Percentiles rank a stretch among this genome's conserved stretches.
Evolutionary conservation across 768 basidiomycete species (phyloP).

Genomic region (Boletus fagicola): DNA sequence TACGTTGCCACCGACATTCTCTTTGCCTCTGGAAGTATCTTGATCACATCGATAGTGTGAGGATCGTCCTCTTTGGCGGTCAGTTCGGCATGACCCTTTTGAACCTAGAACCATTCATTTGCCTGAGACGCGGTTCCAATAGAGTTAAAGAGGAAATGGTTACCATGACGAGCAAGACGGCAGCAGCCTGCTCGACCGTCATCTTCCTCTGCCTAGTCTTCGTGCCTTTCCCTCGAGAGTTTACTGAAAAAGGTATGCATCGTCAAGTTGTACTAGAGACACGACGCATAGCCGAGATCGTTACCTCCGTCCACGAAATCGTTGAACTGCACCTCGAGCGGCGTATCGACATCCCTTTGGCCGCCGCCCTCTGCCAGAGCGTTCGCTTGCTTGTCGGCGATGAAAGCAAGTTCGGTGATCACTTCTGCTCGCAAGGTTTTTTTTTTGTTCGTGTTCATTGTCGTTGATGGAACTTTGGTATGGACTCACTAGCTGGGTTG

Average conservation of each 20-base stretch:
- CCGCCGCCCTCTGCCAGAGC: background rate
- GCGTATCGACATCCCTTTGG: background rate
- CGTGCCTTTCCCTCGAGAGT: slow-evolving; percentile 24
- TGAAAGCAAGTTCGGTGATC: slow-evolving; percentile 28
- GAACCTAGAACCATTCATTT: slow-evolving; percentile 16
- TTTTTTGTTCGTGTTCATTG: background rate
- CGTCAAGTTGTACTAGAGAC: background rate
- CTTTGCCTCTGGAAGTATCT: slow-evolving; percentile 25
- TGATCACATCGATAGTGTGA: slow-evolving; percentile 21
- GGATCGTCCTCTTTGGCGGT: slow-evolving; percentile 14
- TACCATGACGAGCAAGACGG: slow-evolving; percentile 26
- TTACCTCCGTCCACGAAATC: slow-evolving; percentile 31
- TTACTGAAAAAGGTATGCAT: slow-evolving; percentile 15
- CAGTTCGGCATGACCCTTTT: slow-evolving; percentile 28
- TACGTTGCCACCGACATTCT: slow-evolving; percentile 16
- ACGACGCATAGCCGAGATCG: background rate
- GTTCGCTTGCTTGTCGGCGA: slow-evolving; percentile 13
- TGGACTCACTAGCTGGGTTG: slow-evolving; percentile 26
- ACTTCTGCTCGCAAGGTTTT: slow-evolving; percentile 17
- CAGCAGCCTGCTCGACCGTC: slow-evolving; percentile 24
- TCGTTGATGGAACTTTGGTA: background rate
- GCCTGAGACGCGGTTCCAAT: background rate
- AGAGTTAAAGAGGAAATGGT: background rate
- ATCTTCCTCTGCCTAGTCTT: slow-evolving; percentile 20
- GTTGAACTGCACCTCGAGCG: slow-evolving; percentile 25